Evolutionary conservation across 768 basidiomycete species (phyloP), one percentile per base, ranked within the genome.

Genomic region (Boletus tylopilopsis): DNA sequence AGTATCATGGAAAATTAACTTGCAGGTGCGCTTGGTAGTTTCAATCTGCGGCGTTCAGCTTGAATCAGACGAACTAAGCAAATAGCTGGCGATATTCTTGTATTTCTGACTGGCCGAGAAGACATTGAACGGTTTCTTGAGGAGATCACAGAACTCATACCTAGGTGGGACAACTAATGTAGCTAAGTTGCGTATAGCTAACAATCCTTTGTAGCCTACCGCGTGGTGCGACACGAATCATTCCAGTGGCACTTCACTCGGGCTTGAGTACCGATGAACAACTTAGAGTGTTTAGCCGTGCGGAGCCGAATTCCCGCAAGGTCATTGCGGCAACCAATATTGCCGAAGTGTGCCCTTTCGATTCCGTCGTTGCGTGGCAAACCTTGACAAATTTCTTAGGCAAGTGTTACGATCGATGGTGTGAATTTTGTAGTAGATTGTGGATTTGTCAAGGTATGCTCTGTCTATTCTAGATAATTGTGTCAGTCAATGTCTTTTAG

Each of bases 361-460:
- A 30, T 30, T 36, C 32, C 40, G 7, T 35, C 10, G 22, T n/a
- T 27, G 30, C 42, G 40, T 7, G 30, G 11, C 25, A 19, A 23
- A 8, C 22, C 38, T 47, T 32, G 32, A 53, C 29, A 6, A 10
- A 19, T 36, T 25, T 50, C 24, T 33, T 49, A 91, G 90, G 94
- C 96, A 15, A 94, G 90, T 63, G 88, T 99, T 21, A 99, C 96
- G 1, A 97, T 99, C 49, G 92, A 97, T 35, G 94, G 94, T 4
- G 85, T 98, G 53, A 87, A 87, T 56, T 98, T 85, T 61, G 94
- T 99, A 13, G 77, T 98, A 4, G 96, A 99, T 61, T 85, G 84
- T 50, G 96, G 96, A 15, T 93, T 93, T 61, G 94, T 96, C 55
- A 99, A 99, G 80, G 93, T 91, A 57, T 19, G 71, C 55, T 12